phyloP scores from a whole-genome alignment of 2,329 filamentous ascomycete species.

The Emydomyces testavorans region DNA sequence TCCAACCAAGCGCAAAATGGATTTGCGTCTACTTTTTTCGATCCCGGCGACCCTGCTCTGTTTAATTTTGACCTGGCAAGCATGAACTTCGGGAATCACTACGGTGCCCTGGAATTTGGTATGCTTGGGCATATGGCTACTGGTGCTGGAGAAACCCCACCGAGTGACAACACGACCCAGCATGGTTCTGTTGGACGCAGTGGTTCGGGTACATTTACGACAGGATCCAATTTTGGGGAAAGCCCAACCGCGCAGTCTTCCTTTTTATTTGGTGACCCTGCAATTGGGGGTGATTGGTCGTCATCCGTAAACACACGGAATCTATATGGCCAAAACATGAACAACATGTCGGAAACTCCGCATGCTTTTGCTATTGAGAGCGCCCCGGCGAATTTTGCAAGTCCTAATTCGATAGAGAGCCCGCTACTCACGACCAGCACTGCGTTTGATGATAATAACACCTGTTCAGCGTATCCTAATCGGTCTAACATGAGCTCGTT shows the following conservation, averaged over 20 bases:
- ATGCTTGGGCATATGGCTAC: conserved; percentile 95
- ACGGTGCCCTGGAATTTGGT: conserved; percentile 87
- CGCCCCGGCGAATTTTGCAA: conserved; percentile 44
- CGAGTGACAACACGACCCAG: conserved; percentile 48
- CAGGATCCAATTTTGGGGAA: conserved; percentile 33
- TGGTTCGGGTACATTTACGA: conserved; percentile 32
- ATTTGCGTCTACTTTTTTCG: conserved; percentile 54
- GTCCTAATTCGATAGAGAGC: conserved; percentile 47
- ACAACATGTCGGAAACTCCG: conserved; percentile 38
- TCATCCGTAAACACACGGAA: conserved; percentile 16
- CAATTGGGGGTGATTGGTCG: conserved; percentile 36
- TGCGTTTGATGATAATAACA: conserved; percentile 31
- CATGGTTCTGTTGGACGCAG: conserved; percentile 38
- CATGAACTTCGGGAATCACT: conserved; percentile 90
- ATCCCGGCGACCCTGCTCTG: conserved; percentile 79
- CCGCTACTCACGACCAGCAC: conserved; percentile 36
- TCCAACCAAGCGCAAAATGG: conserved; percentile 29
- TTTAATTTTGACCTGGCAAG: conserved; percentile 95
- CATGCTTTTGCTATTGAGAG: conserved; percentile 53
- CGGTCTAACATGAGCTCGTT: conserved; percentile 19
- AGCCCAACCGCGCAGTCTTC: conserved; percentile 35
- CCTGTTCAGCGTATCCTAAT: conserved; percentile 20
- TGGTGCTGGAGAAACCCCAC: conserved; percentile 68
- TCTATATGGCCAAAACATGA: conserved; percentile 31
- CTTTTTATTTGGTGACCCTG: conserved; percentile 38